These are phyloP conservation scores for Ustilago lituana DNA, from an alignment of 1,284 basidiomycete species.

Conservation along the genomic window DNA sequence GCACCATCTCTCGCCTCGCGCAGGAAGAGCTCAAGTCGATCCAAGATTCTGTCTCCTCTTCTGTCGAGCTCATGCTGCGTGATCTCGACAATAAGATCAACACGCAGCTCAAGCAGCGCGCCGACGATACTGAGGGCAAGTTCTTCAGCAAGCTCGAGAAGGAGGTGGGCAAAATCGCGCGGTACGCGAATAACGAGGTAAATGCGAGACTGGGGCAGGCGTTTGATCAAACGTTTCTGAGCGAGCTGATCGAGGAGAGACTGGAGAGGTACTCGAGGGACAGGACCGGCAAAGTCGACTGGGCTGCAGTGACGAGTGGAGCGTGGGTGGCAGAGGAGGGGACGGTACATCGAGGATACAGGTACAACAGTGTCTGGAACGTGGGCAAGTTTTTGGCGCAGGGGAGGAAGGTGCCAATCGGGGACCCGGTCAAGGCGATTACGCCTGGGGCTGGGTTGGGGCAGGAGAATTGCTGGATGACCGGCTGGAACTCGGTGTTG, in stretches of 20 bases:
- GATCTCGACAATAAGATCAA: constrained; percentile 35
- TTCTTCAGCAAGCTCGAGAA: constrained; percentile 30
- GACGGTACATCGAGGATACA: constrained; percentile 35
- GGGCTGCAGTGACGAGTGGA: constrained; percentile 30
- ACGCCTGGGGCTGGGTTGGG: constrained; percentile 32
- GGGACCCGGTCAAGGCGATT: constrained; percentile 41
- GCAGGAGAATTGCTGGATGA: constrained; percentile 36
- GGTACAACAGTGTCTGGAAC: constrained; percentile 44
- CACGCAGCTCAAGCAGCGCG: constrained; percentile 31
- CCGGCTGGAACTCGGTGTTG: constrained; percentile 35
- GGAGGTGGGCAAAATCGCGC: constrained; percentile 25
- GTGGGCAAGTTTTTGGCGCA: constrained; percentile 29
- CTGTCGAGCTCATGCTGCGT: constrained; percentile 42
- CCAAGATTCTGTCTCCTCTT: constrained; percentile 31
- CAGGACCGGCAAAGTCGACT: constrained; percentile 33
- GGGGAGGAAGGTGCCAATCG: constrained; percentile 41
- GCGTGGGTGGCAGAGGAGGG: constrained; percentile 28
- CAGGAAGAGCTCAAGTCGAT: constrained; percentile 39
- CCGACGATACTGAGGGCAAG: constrained; percentile 38
- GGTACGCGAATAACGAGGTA: constrained; percentile 44
- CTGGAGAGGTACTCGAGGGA: constrained; percentile 34
- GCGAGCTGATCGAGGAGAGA: constrained; percentile 19
- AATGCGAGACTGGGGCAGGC: constrained; percentile 33
- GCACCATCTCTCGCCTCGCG: constrained; percentile 31
- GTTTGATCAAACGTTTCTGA: constrained; percentile 39